Evolutionary conservation across 345 rosid genomes (phyloP), one percentile per base, ranked within the genome.

Genomic region (Heritiera fomes): DNA sequence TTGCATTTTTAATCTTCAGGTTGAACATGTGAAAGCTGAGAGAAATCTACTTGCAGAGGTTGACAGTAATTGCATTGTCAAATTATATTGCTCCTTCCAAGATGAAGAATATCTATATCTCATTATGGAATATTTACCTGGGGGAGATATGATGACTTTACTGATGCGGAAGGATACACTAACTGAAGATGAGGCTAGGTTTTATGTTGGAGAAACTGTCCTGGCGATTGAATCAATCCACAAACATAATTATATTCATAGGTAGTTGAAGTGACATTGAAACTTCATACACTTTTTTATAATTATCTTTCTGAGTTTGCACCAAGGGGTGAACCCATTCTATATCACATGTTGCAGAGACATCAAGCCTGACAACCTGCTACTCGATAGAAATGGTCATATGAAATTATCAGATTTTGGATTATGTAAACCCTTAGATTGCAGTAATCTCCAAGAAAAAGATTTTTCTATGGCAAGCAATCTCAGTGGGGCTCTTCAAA

Each of bases 111-210:
- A 85, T 81, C 83, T 95, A 59, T 95, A 95, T 85, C 96, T 95
- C 32, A 90, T 95, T 45, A 95, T 95, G 99, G 99, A 96, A 88
- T 96, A 96, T 88, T 80, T 96, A 76, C 98, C 99, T 79, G 99
- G 99, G 77, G 99, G 99, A 83, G 99, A 96, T 91, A 91, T 96
- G 98, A 96, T 96, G 99, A 96, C 99, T 80, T 87, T 96, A 80
- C 87, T 96, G 23, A 96, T 96, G 99, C 89, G 99, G 77, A 96
- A 94, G 87, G 98, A 96, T 79, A 90, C 94, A 71, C 86, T 96
- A 82, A 90, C 99, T 53, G 99, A 94, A 83, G 95, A 96, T 72
- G 98, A 96, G 88, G 95, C 99, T 50, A 86, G 91, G 77, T 96
- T 96, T 89, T 96, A 96, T 87, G 94, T 96, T 80, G 98, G 92